Evolutionary conservation across 306 rosid species (phyloP).

Genomic region (Biancaea sappan): DNA sequence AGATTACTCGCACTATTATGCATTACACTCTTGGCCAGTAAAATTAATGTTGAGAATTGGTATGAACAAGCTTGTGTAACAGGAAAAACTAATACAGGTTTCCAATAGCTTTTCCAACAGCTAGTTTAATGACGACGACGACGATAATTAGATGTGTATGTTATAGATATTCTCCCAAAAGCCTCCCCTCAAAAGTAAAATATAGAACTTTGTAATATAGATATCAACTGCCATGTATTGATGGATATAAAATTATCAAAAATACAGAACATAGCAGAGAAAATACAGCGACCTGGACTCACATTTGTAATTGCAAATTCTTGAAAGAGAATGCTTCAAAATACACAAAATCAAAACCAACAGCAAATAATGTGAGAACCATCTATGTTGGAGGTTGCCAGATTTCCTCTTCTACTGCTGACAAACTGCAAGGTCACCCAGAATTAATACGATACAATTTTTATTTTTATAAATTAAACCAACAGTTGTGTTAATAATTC

Average conservation of each 20-base stretch:
- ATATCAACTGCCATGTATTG: not conserved
- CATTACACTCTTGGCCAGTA: not conserved
- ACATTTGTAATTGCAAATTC: not conserved
- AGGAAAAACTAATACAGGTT: not conserved
- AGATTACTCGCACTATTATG: not conserved
- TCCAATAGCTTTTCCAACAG: not conserved
- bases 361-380: slow-evolving; percentile 1
- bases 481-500: not conserved
- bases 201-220: not conserved
- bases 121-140: too few relatives aligned
- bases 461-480: not conserved
- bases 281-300: not conserved
- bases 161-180: not conserved
- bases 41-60: not conserved
- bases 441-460: slow-evolving; percentile 4
- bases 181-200: not conserved
- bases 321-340: not conserved
- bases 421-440: slow-evolving; percentile 32
- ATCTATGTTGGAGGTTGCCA: not conserved
- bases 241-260: not conserved
- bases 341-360: not conserved
- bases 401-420: slow-evolving; percentile 27
- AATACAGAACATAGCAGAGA: not conserved
- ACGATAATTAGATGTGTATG: not conserved
- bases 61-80: not conserved